These are phyloP conservation scores for Penicillium subrubescens DNA, from an alignment of 495 filamentous ascomycete species.

Conservation along the genomic window DNA sequence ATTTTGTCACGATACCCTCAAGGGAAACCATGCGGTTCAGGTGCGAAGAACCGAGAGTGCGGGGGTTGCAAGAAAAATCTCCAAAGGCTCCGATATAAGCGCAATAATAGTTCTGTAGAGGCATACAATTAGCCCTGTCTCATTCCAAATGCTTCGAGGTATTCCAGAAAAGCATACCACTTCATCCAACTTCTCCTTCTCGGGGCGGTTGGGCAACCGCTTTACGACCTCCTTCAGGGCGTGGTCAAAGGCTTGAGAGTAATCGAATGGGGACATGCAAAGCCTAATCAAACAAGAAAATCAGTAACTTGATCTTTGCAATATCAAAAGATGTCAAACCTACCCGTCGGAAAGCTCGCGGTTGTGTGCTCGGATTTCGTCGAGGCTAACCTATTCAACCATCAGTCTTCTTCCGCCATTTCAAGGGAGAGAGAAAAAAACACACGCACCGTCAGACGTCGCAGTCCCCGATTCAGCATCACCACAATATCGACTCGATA, in stretches of 20 bases:
- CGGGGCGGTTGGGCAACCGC: slow-evolving; percentile 66
- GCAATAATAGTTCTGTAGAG: slow-evolving; percentile 78
- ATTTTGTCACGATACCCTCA: slow-evolving; percentile 97
- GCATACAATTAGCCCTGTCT: slow-evolving; percentile 5
- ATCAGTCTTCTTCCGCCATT: slow-evolving; percentile 18
- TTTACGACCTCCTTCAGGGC: slow-evolving; percentile 87
- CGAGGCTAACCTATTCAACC: slow-evolving; percentile 74
- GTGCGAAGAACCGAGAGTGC: slow-evolving; percentile 83
- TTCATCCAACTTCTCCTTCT: slow-evolving; percentile 62
- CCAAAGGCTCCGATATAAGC: slow-evolving; percentile 95
- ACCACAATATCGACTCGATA: slow-evolving; percentile 86
- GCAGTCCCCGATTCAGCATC: slow-evolving; percentile 87
- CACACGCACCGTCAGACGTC: slow-evolving; percentile 61
- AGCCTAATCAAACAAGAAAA: slow-evolving; percentile 47
- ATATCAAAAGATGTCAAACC: slow-evolving; percentile 5
- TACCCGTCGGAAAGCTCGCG: slow-evolving; percentile 84
- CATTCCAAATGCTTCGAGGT: no score
- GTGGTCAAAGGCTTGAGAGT: slow-evolving; percentile 78
- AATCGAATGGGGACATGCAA: slow-evolving; percentile 85
- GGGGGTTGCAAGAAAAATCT: slow-evolving; percentile 90
- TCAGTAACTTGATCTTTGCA: neutral
- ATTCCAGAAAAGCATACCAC: slow-evolving; percentile 43
- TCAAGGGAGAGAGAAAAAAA: slow-evolving; percentile 4
- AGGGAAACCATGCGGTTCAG: slow-evolving; percentile 96
- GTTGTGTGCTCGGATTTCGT: slow-evolving; percentile 91